Base-by-base conservation (phyloP, 306 rosid genomes). In the Gastrolobium villosum region DNA sequence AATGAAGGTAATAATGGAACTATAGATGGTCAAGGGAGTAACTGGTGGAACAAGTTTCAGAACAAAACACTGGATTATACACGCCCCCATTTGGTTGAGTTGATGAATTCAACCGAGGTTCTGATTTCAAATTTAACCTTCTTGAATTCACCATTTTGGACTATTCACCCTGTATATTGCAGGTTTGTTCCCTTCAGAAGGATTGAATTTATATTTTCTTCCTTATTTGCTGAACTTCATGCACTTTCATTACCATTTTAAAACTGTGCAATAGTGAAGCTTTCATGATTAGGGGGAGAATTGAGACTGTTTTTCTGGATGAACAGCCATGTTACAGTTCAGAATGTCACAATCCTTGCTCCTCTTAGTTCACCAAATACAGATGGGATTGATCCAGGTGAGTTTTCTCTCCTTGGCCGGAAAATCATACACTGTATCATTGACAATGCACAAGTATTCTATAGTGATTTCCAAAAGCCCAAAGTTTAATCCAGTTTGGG, bases 101-200 rank as follows among this genome's bases (percentile, higher is more conserved):
- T 91, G 85, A 85, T 86, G 83, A 86, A 91, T 82, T 91, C 97
- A 68, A 88, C 88, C 1, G 87, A 78, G 49, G 73, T 91, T 79
- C 84, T 88, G 73, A 89, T 91, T 78, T 85, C 94, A 64, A 86
- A 91, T 83, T 32, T 89, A 72, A 89, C 92, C 65, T 88, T 91
- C 84, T 41, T 81, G 72, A 86, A 89, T 74, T 86, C 97, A 40
- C 97, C 97, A 61, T 91, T 89, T 80, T 89, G 97, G 97, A 88
- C 86, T 14, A 86, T 91, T 83, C 97, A 91, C 72, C 97, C 94
- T 0, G 91, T 88, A 68, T 91, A 91, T 84, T 91, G 94, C 97
- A 91, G 94, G 97, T 89, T 83, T 81, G 89, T 85, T 62, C 69
- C 72, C 43, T 83, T n/a, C 45, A 66, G 44, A 64, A 74, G 49